Base-by-base conservation (phyloP, 768 basidiomycete genomes). In the Asterophora parasitica region DNA sequence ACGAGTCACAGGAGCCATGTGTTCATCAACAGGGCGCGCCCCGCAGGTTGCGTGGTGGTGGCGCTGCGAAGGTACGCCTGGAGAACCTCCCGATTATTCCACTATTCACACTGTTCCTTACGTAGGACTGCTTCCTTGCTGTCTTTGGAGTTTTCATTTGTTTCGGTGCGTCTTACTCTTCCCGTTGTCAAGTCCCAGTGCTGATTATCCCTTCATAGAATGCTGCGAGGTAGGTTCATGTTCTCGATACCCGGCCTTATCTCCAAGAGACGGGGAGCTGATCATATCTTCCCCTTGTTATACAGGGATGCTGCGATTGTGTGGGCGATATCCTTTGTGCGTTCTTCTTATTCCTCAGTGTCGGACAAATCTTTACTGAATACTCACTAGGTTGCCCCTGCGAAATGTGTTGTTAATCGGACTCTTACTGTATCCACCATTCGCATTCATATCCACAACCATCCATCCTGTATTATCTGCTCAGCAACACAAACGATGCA, bases 261-360 rank as follows among this genome's bases (percentile, higher is more conserved):
- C 3, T 23, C 23, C 23, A 6, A 23, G 23, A 23, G 23, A 23
- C 3, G 6, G 23, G 23, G 6, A 6, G 23, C 23, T 23, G 6
- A 23, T 23, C 23, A 23, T 23, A 23, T 23, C 23, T 15, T 34
- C 35, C n/a, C n/a, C 2, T 46, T 15, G 9, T 52, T 41, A 26
- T 53, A 7, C 13, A 86, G 82, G 83, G 67, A 19, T 85, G 81
- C 66, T 87, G 83, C 73, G 85, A 85, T 23, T 85, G 83, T 59
- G 54, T 64, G 45, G 85, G 69, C 13, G 85, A 87, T 57, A 86
- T 88, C 55, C 54, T 88, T 36, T 88, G 85, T 87, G 60, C 61
- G 85, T 65, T 33, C 13, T 11, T 39, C 26, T 20, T 13, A 15
- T 3, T 30, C 4, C 27, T 13, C 15, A 11, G 12, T 10, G 15